Evolutionary conservation across 2,329 filamentous ascomycete genomes (phyloP), one percentile per base, ranked within the genome.

Genomic region (Hypoxylon sp.): DNA sequence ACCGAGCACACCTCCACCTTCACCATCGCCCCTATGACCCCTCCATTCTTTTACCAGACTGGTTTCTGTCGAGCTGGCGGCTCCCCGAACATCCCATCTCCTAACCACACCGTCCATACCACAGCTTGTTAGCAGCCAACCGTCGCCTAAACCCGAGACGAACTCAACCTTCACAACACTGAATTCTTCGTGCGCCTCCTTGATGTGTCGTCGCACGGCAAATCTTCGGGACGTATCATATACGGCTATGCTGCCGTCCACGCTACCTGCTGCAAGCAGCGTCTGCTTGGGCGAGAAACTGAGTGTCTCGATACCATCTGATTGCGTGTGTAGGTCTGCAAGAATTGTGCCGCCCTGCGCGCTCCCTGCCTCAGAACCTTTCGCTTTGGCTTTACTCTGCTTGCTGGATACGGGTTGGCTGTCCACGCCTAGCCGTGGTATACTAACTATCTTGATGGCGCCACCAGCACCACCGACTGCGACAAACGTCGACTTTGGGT

Each of bases 81-180:
- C 81, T n/a, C 85, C 86, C n/a, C 86, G 81, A 58, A 89, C 77
- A 80, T 99, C 95, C 96, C 96, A 99, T 67, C 94, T 85, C 75
- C 93, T 86, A 19, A 99, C 89, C 0, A 94, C 93, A 17, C 96
- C 95, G 76, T 99, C 96, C 86, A 98, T 93, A 7, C 96, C 96
- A 73, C 91, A 94, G 70, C 89, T 93, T 1, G 95, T 98, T 58
- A 98, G 83, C 68, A 97, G 77, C 90, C 89, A 95, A 64, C 81
- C 86, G 60, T 79, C 73, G 76, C 83, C 70, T 75, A 68, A 77
- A 72, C 81, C 78, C 77, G 84, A 84, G 65, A 97, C 88, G 76
- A 97, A 99, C 67, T 98, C 93, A 3, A 98, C 89, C 81, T 97
- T 95, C 68, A 98, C 95, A 19, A 99, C 93, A 1, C 93, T 91